Evolutionary conservation across 2,329 filamentous ascomycete species (phyloP).

Genomic region (Cercospora zeae-maydis): DNA sequence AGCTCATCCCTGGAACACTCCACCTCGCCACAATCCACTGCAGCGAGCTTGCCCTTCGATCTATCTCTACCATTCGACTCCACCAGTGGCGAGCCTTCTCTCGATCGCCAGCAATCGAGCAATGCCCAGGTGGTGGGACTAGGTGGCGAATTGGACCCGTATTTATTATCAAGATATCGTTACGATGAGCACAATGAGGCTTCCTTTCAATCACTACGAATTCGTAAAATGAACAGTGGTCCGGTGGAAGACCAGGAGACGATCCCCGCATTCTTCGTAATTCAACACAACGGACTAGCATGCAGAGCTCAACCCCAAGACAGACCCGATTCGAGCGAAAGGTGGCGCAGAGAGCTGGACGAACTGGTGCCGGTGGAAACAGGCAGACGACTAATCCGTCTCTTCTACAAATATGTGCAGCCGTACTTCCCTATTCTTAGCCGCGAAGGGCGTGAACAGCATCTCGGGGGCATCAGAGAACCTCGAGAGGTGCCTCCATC

Average conservation of each 20-base stretch:
- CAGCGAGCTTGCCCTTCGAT: constrained; percentile 20
- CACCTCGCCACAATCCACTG: constrained; percentile 26
- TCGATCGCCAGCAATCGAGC: constrained; percentile 33
- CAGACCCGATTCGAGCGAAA: constrained; percentile 25
- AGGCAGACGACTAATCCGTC: constrained; percentile 40
- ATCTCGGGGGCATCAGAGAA: constrained; percentile 29
- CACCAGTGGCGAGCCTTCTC: constrained; percentile 32
- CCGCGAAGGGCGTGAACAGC: constrained; percentile 36
- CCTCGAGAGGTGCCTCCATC: constrained; percentile 38
- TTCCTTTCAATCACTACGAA: constrained; percentile 32
- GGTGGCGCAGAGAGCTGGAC: constrained; percentile 33
- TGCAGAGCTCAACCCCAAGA: constrained; percentile 37
- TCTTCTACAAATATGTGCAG: constrained; percentile 45
- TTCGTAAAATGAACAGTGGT: constrained; percentile 33
- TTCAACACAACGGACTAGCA: constrained; percentile 36
- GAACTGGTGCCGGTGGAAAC: constrained; percentile 33
- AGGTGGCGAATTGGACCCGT: constrained; percentile 36
- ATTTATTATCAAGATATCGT: constrained; percentile 34
- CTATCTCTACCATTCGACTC: constrained; percentile 30
- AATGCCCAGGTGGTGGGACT: constrained; percentile 36
- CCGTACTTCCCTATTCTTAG: constrained; percentile 46
- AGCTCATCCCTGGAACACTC: constrained; percentile 27
- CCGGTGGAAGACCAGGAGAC: constrained; percentile 23
- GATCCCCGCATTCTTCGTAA: constrained; percentile 36
- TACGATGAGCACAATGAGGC: constrained; percentile 37